Percentiles rank a stretch among this genome's conserved stretches.
These are phyloP conservation scores for Blepharisma undulans DNA, from an alignment of 169 alveolate genomes.

Conservation along the genomic window DNA sequence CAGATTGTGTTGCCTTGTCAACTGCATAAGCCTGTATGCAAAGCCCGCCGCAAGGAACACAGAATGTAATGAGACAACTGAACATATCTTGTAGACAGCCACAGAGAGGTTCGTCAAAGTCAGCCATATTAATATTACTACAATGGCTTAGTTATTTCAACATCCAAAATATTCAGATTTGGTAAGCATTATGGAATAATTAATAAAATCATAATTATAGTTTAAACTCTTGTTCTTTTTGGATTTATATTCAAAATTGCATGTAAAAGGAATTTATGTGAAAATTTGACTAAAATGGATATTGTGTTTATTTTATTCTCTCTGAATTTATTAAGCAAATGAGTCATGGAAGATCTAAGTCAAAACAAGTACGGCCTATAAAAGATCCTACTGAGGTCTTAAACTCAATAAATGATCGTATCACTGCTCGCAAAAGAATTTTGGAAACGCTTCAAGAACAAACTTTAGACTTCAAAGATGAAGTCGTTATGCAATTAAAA, in stretches of 20 bases:
- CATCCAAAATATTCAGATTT: neutral
- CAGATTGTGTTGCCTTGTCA: neutral
- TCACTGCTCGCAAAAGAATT: neutral
- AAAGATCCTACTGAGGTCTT: neutral
- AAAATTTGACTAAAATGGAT: neutral
- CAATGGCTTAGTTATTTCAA: neutral
- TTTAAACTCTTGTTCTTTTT: no score
- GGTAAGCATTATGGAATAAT: neutral
- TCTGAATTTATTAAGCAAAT: neutral
- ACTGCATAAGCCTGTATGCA: constrained; percentile 23
- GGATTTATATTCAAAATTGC: neutral
- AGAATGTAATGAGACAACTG: constrained; percentile 15
- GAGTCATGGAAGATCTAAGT: neutral
- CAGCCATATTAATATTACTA: constrained; percentile 23
- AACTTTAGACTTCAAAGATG: neutral
- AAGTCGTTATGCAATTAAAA: neutral
- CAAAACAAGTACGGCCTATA: neutral
- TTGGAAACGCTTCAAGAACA: constrained; percentile 2
- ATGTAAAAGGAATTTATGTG: no score
- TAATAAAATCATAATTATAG: no score
- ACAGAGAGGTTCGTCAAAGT: constrained; percentile 28
- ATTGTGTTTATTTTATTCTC: neutral
- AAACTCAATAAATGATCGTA: neutral
- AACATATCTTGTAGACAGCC: constrained; percentile 23
- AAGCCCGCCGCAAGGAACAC: neutral